Conservation (phyloP, 2,329 filamentous ascomycete species). For the Claviceps sp. region DNA sequence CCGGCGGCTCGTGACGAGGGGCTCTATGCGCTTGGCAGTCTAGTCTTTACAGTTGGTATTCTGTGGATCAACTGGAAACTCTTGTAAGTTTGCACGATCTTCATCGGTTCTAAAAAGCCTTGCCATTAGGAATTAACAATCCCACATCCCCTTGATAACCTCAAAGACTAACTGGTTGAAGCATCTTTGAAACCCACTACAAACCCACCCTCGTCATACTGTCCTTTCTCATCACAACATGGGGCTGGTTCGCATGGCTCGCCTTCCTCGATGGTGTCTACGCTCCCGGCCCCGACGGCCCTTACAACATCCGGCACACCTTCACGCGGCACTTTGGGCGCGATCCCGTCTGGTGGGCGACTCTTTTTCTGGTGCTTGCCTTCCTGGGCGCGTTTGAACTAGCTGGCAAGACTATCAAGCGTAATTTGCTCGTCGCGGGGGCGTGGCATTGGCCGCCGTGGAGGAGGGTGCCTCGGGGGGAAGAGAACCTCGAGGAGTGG, state of each 20-base stretch:
- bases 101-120: too few relatives aligned
- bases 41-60: conserved; percentile 59
- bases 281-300: conserved; percentile 27
- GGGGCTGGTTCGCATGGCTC: conserved; percentile 64
- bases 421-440: conserved; percentile 31
- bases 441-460: conserved; percentile 35
- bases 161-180: conserved; percentile 4
- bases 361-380: conserved; percentile 49
- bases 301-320: conserved; percentile 55
- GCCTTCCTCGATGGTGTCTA: conserved; percentile 56
- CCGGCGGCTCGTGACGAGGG: conserved; percentile 48
- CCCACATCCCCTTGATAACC: too few relatives aligned
- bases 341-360: conserved; percentile 62
- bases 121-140: too few relatives aligned
- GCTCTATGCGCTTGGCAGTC: conserved; percentile 59
- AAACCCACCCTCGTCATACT: conserved; percentile 51
- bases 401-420: conserved; percentile 36
- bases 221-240: conserved; percentile 43
- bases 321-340: conserved; percentile 55
- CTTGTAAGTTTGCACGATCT: conserved; percentile 36
- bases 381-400: conserved; percentile 53
- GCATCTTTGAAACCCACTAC: conserved; percentile 65
- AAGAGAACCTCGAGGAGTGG: conserved; percentile 33
- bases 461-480: conserved; percentile 16
- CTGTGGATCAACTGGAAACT: conserved; percentile 65